A percentile compares a stretch with the other conserved stretches of the same genome.
Conservation (phyloP, 192 early-diverging fungal species). For the Rhizophagus clarus region DNA sequence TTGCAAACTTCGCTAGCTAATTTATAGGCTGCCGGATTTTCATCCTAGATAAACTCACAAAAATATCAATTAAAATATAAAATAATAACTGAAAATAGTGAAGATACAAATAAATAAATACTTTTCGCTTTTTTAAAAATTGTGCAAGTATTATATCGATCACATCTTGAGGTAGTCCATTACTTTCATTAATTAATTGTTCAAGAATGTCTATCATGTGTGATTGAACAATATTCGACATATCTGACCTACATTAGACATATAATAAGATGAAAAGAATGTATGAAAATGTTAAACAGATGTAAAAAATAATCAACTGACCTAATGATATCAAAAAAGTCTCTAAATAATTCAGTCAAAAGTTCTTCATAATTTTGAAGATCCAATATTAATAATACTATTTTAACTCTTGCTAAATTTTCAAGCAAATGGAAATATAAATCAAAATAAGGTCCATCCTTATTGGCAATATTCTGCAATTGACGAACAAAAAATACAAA, state of each 20-base stretch:
- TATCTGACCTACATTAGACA: conserved; percentile 52
- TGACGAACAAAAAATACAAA: conserved; percentile 86
- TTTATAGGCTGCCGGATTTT: conserved; percentile 67
- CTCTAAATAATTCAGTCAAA: conserved; percentile 67
- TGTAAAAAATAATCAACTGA: conserved; percentile 34
- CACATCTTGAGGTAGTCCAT: conserved; percentile 72
- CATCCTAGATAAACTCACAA: conserved; percentile 39
- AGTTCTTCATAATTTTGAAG: conserved; percentile 77
- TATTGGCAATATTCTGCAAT: conserved; percentile 64
- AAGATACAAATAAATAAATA: conserved; percentile 19
- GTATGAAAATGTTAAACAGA: neutral
- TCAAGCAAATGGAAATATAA: conserved; percentile 87
- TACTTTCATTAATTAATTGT: conserved; percentile 78
- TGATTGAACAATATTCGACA: conserved; percentile 76
- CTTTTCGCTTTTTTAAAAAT: conserved; percentile 71
- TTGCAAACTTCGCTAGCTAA: conserved; percentile 85
- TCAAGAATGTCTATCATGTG: conserved; percentile 81
- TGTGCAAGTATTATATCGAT: conserved; percentile 82
- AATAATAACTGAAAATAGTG: neutral
- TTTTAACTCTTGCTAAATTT: conserved; percentile 82
- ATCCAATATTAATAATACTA: conserved; percentile 78
- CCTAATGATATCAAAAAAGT: conserved; percentile 71
- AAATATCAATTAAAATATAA: neutral
- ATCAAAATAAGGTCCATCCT: conserved; percentile 65
- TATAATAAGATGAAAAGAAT: neutral